Evolutionary conservation across 805 yeast species (phyloP).

Genomic region (Hanseniaspora valbyensis): DNA sequence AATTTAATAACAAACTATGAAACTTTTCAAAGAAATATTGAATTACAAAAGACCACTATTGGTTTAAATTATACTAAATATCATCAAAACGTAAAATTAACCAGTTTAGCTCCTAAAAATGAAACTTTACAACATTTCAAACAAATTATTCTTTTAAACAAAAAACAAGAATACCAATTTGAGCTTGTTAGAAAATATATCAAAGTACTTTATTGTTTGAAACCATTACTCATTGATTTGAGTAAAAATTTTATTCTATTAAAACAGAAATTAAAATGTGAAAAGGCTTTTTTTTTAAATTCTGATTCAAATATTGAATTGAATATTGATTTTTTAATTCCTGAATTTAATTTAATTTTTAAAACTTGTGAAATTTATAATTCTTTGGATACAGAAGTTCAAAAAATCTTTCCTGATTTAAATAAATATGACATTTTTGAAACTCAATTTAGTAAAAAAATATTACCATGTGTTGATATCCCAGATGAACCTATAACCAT

Average conservation of each 20-base stretch:
- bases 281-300: neutral
- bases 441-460: constrained; percentile 64
- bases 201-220: neutral
- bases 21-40: constrained; percentile 2
- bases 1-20: constrained; percentile 2
- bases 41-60: constrained; percentile 9
- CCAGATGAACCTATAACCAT: constrained; percentile 65
- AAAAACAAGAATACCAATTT: constrained; percentile 5
- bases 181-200: constrained; percentile 5
- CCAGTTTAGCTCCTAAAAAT: constrained; percentile 1
- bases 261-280: neutral
- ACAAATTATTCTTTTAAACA: neutral
- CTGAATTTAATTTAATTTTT: neutral
- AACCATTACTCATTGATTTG: constrained; percentile 4
- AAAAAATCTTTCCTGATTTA: constrained; percentile 5
- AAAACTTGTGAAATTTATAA: constrained; percentile 11
- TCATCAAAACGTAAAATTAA: constrained; percentile 8
- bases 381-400: constrained; percentile 1
- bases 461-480: constrained; percentile 76
- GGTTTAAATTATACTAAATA: constrained; percentile 12
- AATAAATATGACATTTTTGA: constrained; percentile 29
- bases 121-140: constrained; percentile 10
- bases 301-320: neutral
- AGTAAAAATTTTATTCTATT: neutral
- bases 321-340: neutral